Evolutionary conservation across 805 yeast species (phyloP).

Genomic region (Vanderwaltozyma yarrowii): DNA sequence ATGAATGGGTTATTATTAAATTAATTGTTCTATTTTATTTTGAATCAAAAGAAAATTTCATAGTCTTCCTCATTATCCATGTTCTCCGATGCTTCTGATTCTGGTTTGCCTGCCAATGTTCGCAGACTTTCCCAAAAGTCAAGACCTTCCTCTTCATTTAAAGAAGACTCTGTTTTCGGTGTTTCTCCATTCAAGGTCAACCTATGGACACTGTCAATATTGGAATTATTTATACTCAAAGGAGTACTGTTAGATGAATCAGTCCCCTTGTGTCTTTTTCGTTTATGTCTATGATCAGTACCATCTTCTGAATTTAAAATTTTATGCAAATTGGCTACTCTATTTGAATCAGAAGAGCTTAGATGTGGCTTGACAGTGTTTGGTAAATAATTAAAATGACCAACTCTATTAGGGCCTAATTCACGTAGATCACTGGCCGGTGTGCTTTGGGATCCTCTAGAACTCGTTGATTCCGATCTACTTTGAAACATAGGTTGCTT

Average conservation of each 20-base stretch:
- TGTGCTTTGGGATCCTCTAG: slow-evolving; percentile 14
- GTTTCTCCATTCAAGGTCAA: too few species aligned
- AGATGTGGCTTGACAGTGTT: slow-evolving; percentile 66
- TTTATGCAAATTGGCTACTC: slow-evolving; percentile 36
- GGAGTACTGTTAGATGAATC: neutral
- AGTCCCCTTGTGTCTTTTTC: neutral
- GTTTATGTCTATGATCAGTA: slow-evolving; percentile 1
- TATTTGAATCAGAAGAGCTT: slow-evolving; percentile 45
- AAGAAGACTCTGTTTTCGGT: neutral
- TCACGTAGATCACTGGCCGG: slow-evolving; percentile 30
- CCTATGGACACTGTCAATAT: neutral
- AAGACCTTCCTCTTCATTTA: slow-evolving; percentile 44
- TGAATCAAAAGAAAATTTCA: slow-evolving; percentile 3
- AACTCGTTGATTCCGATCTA: slow-evolving; percentile 8
- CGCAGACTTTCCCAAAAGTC: slow-evolving; percentile 69
- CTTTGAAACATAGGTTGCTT: neutral
- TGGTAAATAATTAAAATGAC: slow-evolving; percentile 68
- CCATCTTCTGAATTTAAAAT: slow-evolving; percentile 31
- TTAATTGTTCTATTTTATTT: too few species aligned
- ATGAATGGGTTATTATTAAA: too few species aligned
- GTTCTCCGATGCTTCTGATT: neutral
- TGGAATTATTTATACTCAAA: neutral
- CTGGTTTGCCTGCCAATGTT: slow-evolving; percentile 35
- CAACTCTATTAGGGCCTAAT: slow-evolving; percentile 44
- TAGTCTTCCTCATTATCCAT: slow-evolving; percentile 3